Conservation (phyloP, 352 stramenopile species). For the Globisporangium solare region DNA sequence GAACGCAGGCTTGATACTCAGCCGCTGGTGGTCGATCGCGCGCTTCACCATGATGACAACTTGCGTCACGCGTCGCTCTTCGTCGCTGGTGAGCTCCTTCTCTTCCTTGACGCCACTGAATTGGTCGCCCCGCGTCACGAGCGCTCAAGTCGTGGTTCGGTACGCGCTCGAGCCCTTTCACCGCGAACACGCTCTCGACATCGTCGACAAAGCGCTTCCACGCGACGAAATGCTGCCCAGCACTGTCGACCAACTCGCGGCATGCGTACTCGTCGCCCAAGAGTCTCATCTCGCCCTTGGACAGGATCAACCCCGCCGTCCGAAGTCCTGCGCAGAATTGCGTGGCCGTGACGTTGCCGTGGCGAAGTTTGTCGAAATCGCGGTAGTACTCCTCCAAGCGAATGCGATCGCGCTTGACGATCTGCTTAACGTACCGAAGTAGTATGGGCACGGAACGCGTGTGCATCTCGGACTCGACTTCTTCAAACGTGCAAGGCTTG, state of each 20-base stretch:
- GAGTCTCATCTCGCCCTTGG: constrained; percentile 47
- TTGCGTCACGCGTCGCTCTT: constrained; percentile 51
- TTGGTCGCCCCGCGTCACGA: constrained; percentile 47
- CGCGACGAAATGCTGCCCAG: constrained; percentile 48
- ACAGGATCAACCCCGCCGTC: constrained; percentile 48
- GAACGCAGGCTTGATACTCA: constrained; percentile 78
- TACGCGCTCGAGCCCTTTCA: constrained; percentile 63
- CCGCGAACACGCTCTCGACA: constrained; percentile 77
- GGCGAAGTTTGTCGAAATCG: constrained; percentile 79
- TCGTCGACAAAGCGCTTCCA: constrained; percentile 82
- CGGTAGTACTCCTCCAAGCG: constrained; percentile 81
- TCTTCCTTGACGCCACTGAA: constrained; percentile 51
- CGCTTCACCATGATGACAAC: constrained; percentile 45
- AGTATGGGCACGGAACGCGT: constrained; percentile 59
- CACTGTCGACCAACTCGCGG: constrained; percentile 48
- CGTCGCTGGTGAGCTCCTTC: constrained; percentile 38
- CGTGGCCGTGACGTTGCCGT: constrained; percentile 63
- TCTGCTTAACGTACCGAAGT: constrained; percentile 76
- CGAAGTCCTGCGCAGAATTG: constrained; percentile 67
- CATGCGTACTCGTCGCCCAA: constrained; percentile 55
- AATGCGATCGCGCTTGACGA: constrained; percentile 75
- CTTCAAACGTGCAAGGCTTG: constrained; percentile 32
- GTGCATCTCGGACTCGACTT: constrained; percentile 24
- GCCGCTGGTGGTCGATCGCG: constrained; percentile 55
- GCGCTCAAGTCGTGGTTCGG: constrained; percentile 47